Percentiles rank a stretch among this genome's conserved stretches.
phyloP scores from a whole-genome alignment of 2,329 filamentous ascomycete species.

The Verticillium nubilum region DNA sequence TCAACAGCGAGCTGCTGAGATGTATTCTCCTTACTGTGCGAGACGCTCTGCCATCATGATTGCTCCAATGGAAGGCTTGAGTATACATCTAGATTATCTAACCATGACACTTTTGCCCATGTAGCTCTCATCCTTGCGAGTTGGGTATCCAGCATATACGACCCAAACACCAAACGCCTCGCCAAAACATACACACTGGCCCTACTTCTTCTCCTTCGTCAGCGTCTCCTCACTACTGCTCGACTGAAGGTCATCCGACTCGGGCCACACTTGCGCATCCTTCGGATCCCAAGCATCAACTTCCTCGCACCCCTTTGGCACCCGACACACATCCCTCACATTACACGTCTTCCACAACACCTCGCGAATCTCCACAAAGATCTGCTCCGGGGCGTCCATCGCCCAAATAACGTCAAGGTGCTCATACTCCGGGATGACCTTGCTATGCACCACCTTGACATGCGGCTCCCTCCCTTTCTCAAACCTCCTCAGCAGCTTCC shows the following conservation, averaged over 20 bases:
- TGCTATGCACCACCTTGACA: constrained; percentile 74
- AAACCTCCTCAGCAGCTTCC: constrained; percentile 67
- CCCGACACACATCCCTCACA: constrained; percentile 49
- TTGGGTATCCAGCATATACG: no score
- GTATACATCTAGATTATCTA: no score
- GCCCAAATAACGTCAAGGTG: constrained; percentile 96
- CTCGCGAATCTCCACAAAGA: constrained; percentile 74
- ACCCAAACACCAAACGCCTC: not conserved
- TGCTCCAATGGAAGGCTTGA: no score
- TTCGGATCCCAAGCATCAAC: constrained; percentile 31
- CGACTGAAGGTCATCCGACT: not conserved
- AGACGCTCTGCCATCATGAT: no score
- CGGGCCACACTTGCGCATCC: not conserved
- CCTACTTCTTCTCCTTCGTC: not conserved
- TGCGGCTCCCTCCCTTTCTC: constrained; percentile 73
- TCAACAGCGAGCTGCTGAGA: no score
- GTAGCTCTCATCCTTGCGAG: no score
- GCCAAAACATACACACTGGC: not conserved
- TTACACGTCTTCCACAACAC: constrained; percentile 77
- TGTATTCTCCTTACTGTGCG: no score
- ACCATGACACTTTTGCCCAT: no score
- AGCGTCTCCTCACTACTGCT: not conserved
- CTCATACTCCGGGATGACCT: constrained; percentile 81
- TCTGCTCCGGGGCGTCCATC: constrained; percentile 77
- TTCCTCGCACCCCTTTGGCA: constrained; percentile 59